Conservation (phyloP, 139 green algal genomes). For the Eudorina sp. region DNA sequence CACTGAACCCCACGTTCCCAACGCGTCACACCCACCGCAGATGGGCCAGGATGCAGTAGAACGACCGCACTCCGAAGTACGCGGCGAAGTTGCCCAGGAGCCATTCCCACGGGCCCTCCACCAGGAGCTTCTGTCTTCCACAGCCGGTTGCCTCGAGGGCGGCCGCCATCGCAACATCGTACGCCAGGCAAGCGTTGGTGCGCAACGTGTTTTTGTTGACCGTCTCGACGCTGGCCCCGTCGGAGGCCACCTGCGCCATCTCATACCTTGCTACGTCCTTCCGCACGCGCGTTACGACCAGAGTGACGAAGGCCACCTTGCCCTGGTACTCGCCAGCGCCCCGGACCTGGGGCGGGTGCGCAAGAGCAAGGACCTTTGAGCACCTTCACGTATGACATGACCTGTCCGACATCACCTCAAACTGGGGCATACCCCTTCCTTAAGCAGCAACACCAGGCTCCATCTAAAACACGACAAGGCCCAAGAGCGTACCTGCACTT, state of each 20-base stretch:
- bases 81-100: slow-evolving; percentile 56
- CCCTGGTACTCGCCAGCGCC: background rate
- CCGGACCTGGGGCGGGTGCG: background rate
- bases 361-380: no score
- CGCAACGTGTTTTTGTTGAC: slow-evolving; percentile 48
- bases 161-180: slow-evolving; percentile 58
- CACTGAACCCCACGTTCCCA: background rate
- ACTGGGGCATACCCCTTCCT: no score
- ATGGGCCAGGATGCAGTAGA: slow-evolving; percentile 60
- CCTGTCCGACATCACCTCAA: no score
- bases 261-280: slow-evolving; percentile 24
- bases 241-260: slow-evolving; percentile 25
- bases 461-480: no score
- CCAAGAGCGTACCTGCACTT: slow-evolving; percentile 41
- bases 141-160: slow-evolving; percentile 49
- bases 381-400: no score
- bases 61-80: slow-evolving; percentile 56
- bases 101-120: slow-evolving; percentile 63
- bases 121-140: slow-evolving; percentile 39
- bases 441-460: no score
- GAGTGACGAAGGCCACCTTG: slow-evolving; percentile 19
- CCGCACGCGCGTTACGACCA: slow-evolving; percentile 1
- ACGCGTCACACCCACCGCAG: slow-evolving; percentile 54
- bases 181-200: slow-evolving; percentile 58
- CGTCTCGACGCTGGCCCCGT: slow-evolving; percentile 14